Percentiles rank a stretch among this genome's conserved stretches.
Conservation (phyloP, 352 stramenopile genomes). For the Albugo candida region DNA sequence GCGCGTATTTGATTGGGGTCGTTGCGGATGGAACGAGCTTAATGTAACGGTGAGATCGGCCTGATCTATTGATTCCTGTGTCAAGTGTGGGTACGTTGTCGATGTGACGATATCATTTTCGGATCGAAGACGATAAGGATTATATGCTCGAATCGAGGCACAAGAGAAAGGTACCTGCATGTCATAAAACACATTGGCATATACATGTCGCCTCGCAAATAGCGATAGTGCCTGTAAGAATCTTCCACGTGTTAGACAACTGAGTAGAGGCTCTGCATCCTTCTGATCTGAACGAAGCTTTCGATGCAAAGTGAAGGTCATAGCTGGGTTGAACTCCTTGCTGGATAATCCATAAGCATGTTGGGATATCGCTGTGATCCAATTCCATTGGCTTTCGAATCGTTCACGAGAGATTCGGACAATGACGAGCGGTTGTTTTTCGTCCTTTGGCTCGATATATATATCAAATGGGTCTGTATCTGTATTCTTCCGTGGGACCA, state of each 20-base stretch:
- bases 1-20: background rate
- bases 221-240: constrained; percentile 55
- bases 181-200: constrained; percentile 67
- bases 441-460: no score
- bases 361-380: constrained; percentile 5
- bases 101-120: background rate
- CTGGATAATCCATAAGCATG: no score
- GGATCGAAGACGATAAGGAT: constrained; percentile 29
- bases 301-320: no score
- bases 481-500: no score
- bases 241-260: constrained; percentile 37
- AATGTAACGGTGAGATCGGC: no score
- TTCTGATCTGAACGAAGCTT: background rate
- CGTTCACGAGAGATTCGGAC: constrained; percentile 8
- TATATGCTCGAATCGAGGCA: constrained; percentile 50
- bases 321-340: no score
- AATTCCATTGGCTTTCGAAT: constrained; percentile 34
- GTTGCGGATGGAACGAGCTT: no score
- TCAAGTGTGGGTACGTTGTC: background rate
- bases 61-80: no score
- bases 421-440: no score
- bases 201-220: constrained; percentile 46
- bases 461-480: no score
- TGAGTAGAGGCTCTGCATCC: constrained; percentile 16
- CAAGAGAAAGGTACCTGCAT: constrained; percentile 65